Evolutionary conservation across 2,329 filamentous ascomycete genomes (phyloP), one percentile per base, ranked within the genome.

Genomic region (Parastagonospora nodorum): DNA sequence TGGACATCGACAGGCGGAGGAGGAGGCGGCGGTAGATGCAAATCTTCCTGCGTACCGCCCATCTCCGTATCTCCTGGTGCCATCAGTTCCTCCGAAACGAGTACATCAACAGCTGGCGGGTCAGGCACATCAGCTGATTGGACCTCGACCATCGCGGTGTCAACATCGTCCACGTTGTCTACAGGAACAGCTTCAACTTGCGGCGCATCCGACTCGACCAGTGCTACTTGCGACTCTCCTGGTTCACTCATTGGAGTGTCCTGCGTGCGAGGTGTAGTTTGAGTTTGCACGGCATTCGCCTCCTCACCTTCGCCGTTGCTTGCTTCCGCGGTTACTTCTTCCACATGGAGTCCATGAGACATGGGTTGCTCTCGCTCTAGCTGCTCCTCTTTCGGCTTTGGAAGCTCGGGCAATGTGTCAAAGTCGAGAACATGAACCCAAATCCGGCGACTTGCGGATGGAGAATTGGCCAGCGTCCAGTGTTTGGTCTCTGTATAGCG

Each of bases 171-270:
- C 5, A 39, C 15, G n/a, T 35, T 51, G 2, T 35, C 37, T 29
- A 36, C 30, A 16, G 49, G 15, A 8, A 29, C 38, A n/a, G 15
- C n/a, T 12, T 39, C 16, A 5, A 10, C 37, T 4, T 8, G 11
- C 4, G 37, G 2, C 27, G 19, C 37, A 24, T 39, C 16, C 19
- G 19, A 5, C 19, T 28, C 37, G 16, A 28, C 37, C 2, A 45
- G 45, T 31, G 47, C 45, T 8, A 48, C 31, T 14, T 44, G 51
- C 1, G 59, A 52, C 32, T 71, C 72, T 41, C 72, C 73, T 11
- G 66, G 63, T 42, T 74, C 73, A 36, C 68, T 74, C 73, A 75
- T 75, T 9, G 68, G 67, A 14, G 72, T 74, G 40, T 75, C 73
- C 47, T 71, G 69, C 14, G 53, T 53, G 2, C 41, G 53, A n/a